Conservation (phyloP, 2,329 filamentous ascomycete genomes). For the Boeremia exigua region DNA sequence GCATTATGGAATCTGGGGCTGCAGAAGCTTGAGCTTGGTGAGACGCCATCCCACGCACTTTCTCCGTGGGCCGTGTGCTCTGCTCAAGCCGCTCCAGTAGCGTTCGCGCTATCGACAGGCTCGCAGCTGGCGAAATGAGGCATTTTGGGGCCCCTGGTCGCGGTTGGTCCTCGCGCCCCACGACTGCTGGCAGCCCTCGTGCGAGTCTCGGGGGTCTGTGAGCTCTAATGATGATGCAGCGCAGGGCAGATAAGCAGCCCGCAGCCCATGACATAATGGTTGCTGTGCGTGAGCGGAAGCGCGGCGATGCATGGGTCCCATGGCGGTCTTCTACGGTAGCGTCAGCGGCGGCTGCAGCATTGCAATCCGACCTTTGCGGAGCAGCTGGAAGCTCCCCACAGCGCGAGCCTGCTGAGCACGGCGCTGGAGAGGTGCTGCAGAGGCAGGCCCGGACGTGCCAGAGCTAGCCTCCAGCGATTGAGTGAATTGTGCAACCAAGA, state of each 20-base stretch:
- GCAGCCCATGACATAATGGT: slow-evolving; percentile 17
- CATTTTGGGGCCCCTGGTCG: slow-evolving; percentile 16
- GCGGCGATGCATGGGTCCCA: slow-evolving; percentile 10
- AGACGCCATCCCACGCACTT: slow-evolving; percentile 18
- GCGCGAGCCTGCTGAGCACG: background rate
- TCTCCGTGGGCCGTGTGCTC: slow-evolving; percentile 7
- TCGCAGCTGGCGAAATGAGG: slow-evolving; percentile 17
- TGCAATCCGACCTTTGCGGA: slow-evolving; percentile 13
- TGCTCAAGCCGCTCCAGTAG: slow-evolving; percentile 12
- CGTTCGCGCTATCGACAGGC: slow-evolving; percentile 18
- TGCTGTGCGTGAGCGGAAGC: slow-evolving; percentile 7
- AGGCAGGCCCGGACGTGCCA: background rate
- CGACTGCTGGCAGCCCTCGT: slow-evolving; percentile 9
- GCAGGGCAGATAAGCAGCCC: slow-evolving; percentile 12
- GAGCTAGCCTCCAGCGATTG: slow-evolving; percentile 4
- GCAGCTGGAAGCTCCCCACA: slow-evolving; percentile 18
- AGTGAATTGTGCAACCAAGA: background rate
- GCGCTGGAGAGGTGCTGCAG: background rate
- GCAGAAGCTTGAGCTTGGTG: slow-evolving; percentile 20
- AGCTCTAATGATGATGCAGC: background rate
- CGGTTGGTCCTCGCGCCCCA: slow-evolving; percentile 15
- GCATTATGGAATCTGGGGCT: slow-evolving; percentile 11
- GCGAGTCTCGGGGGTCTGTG: slow-evolving; percentile 13
- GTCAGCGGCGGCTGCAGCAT: slow-evolving; percentile 22
- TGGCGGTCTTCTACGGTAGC: slow-evolving; percentile 14